These are phyloP conservation scores for Acorus gramineus DNA, from an alignment of 106 monocot genomes.

Conservation along the genomic window DNA sequence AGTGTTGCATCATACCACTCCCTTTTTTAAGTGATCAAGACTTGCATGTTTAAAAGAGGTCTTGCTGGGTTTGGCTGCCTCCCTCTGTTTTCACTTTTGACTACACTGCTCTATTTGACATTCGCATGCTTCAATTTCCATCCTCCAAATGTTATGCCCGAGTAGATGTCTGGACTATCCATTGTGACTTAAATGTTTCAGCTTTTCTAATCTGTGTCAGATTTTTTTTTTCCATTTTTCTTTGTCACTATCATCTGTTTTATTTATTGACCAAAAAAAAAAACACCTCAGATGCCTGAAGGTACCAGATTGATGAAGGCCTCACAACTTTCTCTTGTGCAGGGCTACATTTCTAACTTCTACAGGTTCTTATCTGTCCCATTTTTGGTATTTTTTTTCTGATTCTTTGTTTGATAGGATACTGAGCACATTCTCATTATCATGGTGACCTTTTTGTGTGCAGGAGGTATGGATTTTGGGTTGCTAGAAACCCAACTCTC, in stretches of 20 bases:
- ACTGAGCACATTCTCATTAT: background rate
- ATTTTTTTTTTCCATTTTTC: background rate
- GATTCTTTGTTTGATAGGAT: background rate
- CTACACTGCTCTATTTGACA: too few species aligned
- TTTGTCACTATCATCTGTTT: background rate
- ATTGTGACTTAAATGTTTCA: too few species aligned
- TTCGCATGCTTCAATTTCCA: too few species aligned
- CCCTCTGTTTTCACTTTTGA: too few species aligned
- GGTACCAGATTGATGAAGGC: slow-evolving; percentile 8
- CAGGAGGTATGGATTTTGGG: slow-evolving; percentile 73
- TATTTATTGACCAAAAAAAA: background rate
- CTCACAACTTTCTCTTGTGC: slow-evolving; percentile 44
- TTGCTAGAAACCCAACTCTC: slow-evolving; percentile 55
- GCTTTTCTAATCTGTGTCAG: too few species aligned
- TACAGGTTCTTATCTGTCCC: slow-evolving; percentile 45
- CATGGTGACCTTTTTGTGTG: background rate
- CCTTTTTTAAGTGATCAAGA: too few species aligned
- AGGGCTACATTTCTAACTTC: slow-evolving; percentile 52
- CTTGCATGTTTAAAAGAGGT: too few species aligned
- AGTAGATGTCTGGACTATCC: too few species aligned
- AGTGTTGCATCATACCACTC: too few species aligned
- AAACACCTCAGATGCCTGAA: slow-evolving; percentile 14
- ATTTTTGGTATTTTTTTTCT: background rate
- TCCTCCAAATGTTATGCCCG: too few species aligned
- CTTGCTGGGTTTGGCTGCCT: too few species aligned